Percentiles rank a stretch among this genome's conserved stretches.
Conservation (phyloP, 2,329 filamentous ascomycete genomes). For the Calonectria fujianensis region DNA sequence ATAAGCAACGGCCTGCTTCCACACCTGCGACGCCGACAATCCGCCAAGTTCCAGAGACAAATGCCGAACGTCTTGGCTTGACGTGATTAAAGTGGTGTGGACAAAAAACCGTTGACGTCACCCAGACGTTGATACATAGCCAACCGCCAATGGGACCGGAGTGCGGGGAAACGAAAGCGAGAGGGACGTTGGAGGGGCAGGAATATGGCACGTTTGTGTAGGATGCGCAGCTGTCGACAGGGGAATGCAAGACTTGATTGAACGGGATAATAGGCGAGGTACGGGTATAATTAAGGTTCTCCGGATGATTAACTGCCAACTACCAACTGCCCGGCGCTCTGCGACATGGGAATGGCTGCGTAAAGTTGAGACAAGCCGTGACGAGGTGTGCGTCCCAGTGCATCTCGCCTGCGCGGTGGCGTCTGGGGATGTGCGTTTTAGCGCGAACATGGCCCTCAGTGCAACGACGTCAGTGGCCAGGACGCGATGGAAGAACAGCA, state of each 20-base stretch:
- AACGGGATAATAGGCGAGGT: background rate
- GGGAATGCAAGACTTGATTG: background rate
- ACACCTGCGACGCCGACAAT: background rate
- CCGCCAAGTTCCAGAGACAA: background rate
- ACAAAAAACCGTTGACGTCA: slow-evolving; percentile 48
- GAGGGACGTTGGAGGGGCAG: slow-evolving; percentile 24
- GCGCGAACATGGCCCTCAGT: slow-evolving; percentile 20
- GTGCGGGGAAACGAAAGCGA: slow-evolving; percentile 46
- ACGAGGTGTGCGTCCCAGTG: background rate
- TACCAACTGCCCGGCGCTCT: background rate
- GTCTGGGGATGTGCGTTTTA: slow-evolving; percentile 42
- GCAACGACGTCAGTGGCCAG: slow-evolving; percentile 28
- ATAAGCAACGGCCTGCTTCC: slow-evolving; percentile 16
- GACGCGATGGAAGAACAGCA: background rate
- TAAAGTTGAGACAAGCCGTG: background rate
- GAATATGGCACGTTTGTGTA: background rate
- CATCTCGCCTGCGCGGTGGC: slow-evolving; percentile 37
- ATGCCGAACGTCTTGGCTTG: background rate
- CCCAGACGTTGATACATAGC: slow-evolving; percentile 43
- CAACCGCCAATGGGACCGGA: slow-evolving; percentile 38
- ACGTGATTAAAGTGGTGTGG: slow-evolving; percentile 21
- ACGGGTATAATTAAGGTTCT: slow-evolving; percentile 15
- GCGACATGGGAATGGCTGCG: background rate
- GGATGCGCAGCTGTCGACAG: background rate
- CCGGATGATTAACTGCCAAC: background rate